Base-by-base conservation (phyloP, 202 grass and related monocot genomes). In the Digitaria exilis region DNA sequence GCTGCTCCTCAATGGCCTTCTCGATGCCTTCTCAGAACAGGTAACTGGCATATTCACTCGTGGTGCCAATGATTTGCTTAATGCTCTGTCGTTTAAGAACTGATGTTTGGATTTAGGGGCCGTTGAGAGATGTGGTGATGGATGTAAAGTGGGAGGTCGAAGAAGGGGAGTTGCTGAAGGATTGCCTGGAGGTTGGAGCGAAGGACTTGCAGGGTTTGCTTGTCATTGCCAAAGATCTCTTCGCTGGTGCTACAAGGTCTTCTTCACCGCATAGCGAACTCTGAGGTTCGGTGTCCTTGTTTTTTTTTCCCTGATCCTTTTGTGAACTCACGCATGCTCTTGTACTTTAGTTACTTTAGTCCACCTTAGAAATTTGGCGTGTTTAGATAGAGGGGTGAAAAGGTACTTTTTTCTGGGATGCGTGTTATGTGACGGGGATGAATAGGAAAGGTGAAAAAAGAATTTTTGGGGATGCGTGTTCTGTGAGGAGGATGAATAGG, bases 101-200 rank as follows among this genome's bases (percentile, higher is more conserved):
- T 21, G 77, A 12, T 34, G 3, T 54, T 82, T 13, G 35, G 34
- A 35, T 91, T 87, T 82, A 97, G 94, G 92, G 92, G 2, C 88
- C 95, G 28, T 81, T 92, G 75, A 90, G 91, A 83, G 96, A 96
- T 57, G 79, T 87, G 68, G 41, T 99, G 24, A 84, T 94, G 85
- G 85, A 87, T 61, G 48, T 99, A 50, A 89, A 94, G 80, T 87
- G 87, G 87, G 96, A 99, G 74, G 89, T 91, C 44, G 91, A 90
- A 65, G 96, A 99, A 76, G 93, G 96, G 43, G 89, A 76, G 48
- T 80, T 96, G 76, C 72, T 99, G 16, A 96, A 90, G 82, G 93
- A 99, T 74, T 96, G 91, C 68, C 77, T 96, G 39, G 83, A 99
- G 68, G 78, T 94, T 26, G 87, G 91, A 64, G 77, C 85, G 0